phyloP scores from a whole-genome alignment of 2,329 filamentous ascomycete species.

The Acrocalymma vagum region DNA sequence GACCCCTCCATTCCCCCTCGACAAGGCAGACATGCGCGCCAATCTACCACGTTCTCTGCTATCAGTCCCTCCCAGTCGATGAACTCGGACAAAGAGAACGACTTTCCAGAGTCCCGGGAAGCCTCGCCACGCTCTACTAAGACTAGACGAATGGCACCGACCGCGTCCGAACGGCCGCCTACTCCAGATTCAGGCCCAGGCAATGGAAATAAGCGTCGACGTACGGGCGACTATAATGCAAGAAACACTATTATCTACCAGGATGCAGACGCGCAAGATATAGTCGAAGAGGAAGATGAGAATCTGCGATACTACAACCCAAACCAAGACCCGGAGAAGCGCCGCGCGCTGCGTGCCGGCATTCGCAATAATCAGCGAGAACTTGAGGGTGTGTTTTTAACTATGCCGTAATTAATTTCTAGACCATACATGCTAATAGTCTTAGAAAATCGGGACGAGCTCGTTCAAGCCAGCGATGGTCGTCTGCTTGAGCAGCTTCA shows the following conservation, averaged over 20 bases:
- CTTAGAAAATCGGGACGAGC: constrained; percentile 75
- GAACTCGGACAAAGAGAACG: constrained; percentile 57
- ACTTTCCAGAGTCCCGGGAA: constrained; percentile 34
- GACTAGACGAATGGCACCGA: constrained; percentile 53
- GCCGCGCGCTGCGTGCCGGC: constrained; percentile 73
- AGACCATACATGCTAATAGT: constrained; percentile 3
- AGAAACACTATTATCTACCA: constrained; percentile 10
- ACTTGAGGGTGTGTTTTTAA: constrained; percentile 58
- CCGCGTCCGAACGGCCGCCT: constrained; percentile 38
- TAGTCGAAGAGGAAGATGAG: constrained; percentile 27
- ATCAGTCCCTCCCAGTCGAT: constrained; percentile 39
- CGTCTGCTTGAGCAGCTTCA: constrained; percentile 72
- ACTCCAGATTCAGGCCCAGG: constrained; percentile 49
- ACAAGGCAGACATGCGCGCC: constrained; percentile 21
- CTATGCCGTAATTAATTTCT: neutral
- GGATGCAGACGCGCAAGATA: constrained; percentile 17
- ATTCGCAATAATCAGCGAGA: constrained; percentile 73
- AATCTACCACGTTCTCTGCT: constrained; percentile 41
- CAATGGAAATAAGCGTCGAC: constrained; percentile 54
- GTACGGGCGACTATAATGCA: constrained; percentile 48
- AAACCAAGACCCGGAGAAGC: constrained; percentile 78
- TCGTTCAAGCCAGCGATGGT: constrained; percentile 70
- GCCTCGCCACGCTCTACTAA: constrained; percentile 47
- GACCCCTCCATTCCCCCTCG: constrained; percentile 43
- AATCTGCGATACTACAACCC: constrained; percentile 73